phyloP scores from a whole-genome alignment of 768 basidiomycete species.

The Agaricus subrufescens region DNA sequence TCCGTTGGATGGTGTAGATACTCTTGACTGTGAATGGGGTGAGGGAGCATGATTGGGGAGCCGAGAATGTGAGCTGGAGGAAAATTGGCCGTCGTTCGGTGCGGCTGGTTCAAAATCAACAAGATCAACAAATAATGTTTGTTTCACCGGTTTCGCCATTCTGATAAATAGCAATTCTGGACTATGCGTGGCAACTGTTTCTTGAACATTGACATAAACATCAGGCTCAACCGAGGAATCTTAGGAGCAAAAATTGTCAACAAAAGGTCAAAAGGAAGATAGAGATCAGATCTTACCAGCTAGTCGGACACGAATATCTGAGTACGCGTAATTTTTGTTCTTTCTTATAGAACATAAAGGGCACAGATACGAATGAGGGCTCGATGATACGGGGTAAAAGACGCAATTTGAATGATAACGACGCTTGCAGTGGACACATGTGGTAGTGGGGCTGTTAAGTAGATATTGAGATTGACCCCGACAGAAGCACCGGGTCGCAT shows the following conservation, averaged over 20 bases:
- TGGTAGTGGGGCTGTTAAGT: constrained; percentile 55
- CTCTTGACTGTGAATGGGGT: constrained; percentile 1
- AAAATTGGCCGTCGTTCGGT: constrained; percentile 23
- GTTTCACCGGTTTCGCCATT: constrained; percentile 55
- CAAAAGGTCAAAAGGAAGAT: not conserved
- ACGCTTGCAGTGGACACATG: constrained; percentile 62
- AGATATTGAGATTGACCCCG: constrained; percentile 62
- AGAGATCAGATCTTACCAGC: constrained; percentile 25
- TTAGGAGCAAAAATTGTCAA: constrained; percentile 7
- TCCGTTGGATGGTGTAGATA: constrained; percentile 11
- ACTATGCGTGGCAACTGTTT: constrained; percentile 72
- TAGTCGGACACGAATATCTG: constrained; percentile 71
- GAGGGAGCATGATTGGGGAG: constrained; percentile 5
- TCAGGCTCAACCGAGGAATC: constrained; percentile 30
- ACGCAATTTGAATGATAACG: constrained; percentile 75
- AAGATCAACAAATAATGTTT: constrained; percentile 73
- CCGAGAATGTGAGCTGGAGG: constrained; percentile 1
- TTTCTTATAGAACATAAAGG: constrained; percentile 77
- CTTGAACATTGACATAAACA: constrained; percentile 64
- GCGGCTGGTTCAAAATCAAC: constrained; percentile 52
- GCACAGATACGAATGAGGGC: constrained; percentile 40
- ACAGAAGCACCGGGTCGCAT: constrained; percentile 79
- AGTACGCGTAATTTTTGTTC: constrained; percentile 64
- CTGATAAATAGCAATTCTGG: constrained; percentile 68
- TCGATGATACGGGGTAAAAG: constrained; percentile 47